Base-by-base conservation (phyloP, 208 protist genomes). In the Baffinella frigidus region DNA sequence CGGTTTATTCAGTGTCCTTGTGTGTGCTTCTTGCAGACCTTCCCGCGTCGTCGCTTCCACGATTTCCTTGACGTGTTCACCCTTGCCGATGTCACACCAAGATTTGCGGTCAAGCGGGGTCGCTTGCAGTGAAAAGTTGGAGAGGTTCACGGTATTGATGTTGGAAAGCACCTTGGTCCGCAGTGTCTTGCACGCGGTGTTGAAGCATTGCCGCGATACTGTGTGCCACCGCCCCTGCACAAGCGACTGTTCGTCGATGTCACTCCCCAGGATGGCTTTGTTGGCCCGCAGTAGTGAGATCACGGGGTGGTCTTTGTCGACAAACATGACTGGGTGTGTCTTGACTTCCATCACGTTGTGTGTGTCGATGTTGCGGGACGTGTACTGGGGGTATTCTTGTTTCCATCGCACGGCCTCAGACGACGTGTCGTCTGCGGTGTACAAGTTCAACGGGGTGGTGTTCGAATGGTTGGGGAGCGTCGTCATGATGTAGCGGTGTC, bases 281-380 rank as follows among this genome's bases (percentile, higher is more conserved):
- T 90, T 90, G 51, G 14, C 0, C 44, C 36, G 33, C 35, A 90
- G 24, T 33, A 90, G 20, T 2, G 2, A n/a, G 3, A 72, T 17
- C 45, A 90, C 83, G 3, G 83, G 83, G 48, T 90, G 83, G 45
- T 68, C n/a, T 24, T 50, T 2, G 36, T 64, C n/a, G 0, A 90
- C 43, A 30, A 90, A 90, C 3, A 67, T 20, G n/a, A 72, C 67
- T 24, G 67, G 14, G 20, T 17, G 3, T 17, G 20, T 20, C 36
- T 67, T 44, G 17, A 90, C 3, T 27, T 35, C 0, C 35, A 90
- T 38, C 17, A 90, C 61, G 27, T 43, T 43, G 7, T 90, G 51
- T 9, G 3, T 90, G 5, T 72, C 44, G 14, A 90, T 33, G 51
- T 90, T 90, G 1, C 17, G 20, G 3, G 1, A n/a, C 0, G 0